A percentile compares a stretch with the other conserved stretches of the same genome.
Evolutionary conservation across 441 rosid genomes (phyloP).

Genomic region (Populus hybrid): DNA sequence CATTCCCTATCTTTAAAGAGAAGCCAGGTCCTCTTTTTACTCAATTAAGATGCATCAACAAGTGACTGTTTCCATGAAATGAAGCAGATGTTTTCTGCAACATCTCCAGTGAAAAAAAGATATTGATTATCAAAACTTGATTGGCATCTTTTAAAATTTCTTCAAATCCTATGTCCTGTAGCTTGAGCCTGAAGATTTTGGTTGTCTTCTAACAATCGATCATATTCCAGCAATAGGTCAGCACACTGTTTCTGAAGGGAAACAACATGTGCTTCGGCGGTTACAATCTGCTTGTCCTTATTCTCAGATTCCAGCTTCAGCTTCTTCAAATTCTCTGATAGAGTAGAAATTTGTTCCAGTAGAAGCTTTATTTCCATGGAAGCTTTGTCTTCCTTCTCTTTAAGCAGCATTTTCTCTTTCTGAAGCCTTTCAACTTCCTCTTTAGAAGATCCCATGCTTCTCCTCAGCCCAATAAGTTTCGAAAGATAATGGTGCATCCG

Average conservation of each 20-base stretch:
- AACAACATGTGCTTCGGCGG: slow-evolving; percentile 73
- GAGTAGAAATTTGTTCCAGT: slow-evolving; percentile 44
- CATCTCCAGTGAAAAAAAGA: slow-evolving; percentile 6
- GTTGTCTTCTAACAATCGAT: slow-evolving; percentile 81
- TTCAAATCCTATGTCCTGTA: slow-evolving; percentile 42
- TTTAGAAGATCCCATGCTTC: slow-evolving; percentile 60
- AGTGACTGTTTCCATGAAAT: slow-evolving; percentile 7
- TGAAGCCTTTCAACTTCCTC: slow-evolving; percentile 64
- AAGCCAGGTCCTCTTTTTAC: background rate
- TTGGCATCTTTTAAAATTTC: slow-evolving; percentile 16
- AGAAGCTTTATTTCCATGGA: slow-evolving; percentile 58
- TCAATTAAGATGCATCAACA: slow-evolving; percentile 3
- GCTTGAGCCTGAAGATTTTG: slow-evolving; percentile 78
- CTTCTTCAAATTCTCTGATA: slow-evolving; percentile 55
- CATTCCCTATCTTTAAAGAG: slow-evolving; percentile 9
- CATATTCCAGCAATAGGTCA: slow-evolving; percentile 85
- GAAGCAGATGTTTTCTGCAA: slow-evolving; percentile 11
- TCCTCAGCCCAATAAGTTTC: slow-evolving; percentile 64
- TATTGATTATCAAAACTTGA: slow-evolving; percentile 1
- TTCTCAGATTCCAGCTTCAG: slow-evolving; percentile 57
- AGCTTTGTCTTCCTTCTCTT: slow-evolving; percentile 69
- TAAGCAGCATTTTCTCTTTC: slow-evolving; percentile 56
- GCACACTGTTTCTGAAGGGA: slow-evolving; percentile 91
- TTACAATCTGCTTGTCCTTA: slow-evolving; percentile 72
- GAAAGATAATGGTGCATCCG: slow-evolving; percentile 80